These are phyloP conservation scores for Golovinomyces cichoracearum DNA, from an alignment of 2,329 filamentous ascomycete species.

Conservation along the genomic window DNA sequence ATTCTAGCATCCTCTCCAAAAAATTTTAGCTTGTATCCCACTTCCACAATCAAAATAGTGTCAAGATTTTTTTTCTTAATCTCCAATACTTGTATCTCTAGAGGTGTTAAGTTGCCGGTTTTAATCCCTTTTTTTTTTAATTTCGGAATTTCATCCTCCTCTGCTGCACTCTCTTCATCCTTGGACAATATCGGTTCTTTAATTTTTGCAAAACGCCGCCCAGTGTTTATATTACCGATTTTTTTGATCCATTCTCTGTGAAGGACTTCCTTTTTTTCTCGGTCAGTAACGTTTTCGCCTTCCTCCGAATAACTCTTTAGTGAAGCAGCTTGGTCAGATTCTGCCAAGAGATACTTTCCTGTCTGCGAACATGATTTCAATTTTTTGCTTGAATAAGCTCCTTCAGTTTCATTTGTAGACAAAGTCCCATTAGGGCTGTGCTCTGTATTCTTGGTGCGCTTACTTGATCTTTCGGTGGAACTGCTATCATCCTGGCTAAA, in stretches of 20 bases:
- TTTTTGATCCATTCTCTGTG: constrained; percentile 76
- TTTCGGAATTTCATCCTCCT: constrained; percentile 26
- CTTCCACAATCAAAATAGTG: constrained; percentile 72
- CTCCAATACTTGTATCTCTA: constrained; percentile 80
- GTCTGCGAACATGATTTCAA: constrained; percentile 18
- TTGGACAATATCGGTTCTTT: constrained; percentile 24
- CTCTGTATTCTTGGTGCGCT: background rate
- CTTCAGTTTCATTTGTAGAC: too few relatives aligned
- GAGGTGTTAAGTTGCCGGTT: constrained; percentile 61
- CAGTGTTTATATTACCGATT: constrained; percentile 43
- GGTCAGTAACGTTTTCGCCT: constrained; percentile 22
- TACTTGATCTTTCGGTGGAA: too few relatives aligned
- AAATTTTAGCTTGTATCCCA: constrained; percentile 94
- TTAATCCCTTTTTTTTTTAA: constrained; percentile 44
- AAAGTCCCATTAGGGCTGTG: background rate
- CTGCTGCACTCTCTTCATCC: constrained; percentile 29
- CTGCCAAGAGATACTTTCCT: constrained; percentile 26
- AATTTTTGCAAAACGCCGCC: constrained; percentile 26
- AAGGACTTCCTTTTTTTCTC: constrained; percentile 38
- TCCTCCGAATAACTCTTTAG: constrained; percentile 15
- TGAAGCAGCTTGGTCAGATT: constrained; percentile 12
- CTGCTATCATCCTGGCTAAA: too few relatives aligned
- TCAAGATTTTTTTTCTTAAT: constrained; percentile 84
- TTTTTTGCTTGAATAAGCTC: background rate
- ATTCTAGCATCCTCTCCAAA: constrained; percentile 83